Conservation (phyloP, 495 filamentous ascomycete species). For the Xylaria nigripes region DNA sequence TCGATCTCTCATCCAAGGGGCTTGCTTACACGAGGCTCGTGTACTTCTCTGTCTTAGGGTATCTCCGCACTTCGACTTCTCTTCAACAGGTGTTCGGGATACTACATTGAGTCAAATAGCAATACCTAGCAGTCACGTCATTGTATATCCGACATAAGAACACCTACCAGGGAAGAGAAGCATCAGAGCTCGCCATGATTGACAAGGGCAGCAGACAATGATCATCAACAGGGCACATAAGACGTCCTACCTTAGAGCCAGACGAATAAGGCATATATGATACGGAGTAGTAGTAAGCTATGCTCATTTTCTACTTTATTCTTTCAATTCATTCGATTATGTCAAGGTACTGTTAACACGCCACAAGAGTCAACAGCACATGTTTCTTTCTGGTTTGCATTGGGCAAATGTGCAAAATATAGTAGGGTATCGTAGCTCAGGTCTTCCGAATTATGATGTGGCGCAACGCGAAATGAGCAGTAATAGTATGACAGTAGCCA, state of each 20-base stretch:
- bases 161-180: neutral
- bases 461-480: slow-evolving; percentile 8
- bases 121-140: slow-evolving; percentile 3
- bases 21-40: neutral
- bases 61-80: neutral
- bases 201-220: neutral
- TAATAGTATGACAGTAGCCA: slow-evolving; percentile 6
- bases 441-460: slow-evolving; percentile 10
- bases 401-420: slow-evolving; percentile 2
- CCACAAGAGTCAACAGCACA: slow-evolving; percentile 3
- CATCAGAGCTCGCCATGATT: neutral
- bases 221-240: neutral
- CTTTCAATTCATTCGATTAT: neutral
- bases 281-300: neutral
- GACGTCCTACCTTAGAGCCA: neutral
- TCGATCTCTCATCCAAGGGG: neutral
- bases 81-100: slow-evolving; percentile 1
- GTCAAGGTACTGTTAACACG: neutral
- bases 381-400: slow-evolving; percentile 8
- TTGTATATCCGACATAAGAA: neutral
- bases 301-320: neutral
- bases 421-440: slow-evolving; percentile 14
- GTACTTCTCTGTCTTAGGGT: neutral
- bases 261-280: neutral
- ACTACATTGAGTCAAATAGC: slow-evolving; percentile 5